Conservation (phyloP, 2,329 filamentous ascomycete species). For the Phyllosticta citribraziliensis region DNA sequence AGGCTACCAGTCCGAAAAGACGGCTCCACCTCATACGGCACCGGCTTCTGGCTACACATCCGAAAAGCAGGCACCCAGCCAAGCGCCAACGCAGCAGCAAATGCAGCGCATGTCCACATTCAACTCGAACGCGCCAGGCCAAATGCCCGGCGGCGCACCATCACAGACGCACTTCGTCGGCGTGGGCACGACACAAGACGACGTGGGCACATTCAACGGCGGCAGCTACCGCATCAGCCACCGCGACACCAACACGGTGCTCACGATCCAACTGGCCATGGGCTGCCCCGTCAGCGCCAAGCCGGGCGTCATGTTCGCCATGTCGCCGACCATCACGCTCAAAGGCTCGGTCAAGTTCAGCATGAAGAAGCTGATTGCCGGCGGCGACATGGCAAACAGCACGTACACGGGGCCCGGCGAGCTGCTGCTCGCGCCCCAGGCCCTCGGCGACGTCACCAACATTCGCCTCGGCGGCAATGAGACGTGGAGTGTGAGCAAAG, state of each 20-base stretch:
- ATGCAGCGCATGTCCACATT: slow-evolving; percentile 12
- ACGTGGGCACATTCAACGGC: slow-evolving; percentile 94
- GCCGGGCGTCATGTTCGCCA: slow-evolving; percentile 87
- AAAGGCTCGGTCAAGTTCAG: slow-evolving; percentile 77
- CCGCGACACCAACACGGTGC: slow-evolving; percentile 77
- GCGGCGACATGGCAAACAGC: slow-evolving; percentile 69
- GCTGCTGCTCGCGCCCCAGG: slow-evolving; percentile 68
- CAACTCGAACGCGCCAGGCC: slow-evolving; percentile 20
- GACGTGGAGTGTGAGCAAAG: slow-evolving; percentile 75
- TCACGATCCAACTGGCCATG: slow-evolving; percentile 82
- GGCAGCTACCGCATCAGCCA: slow-evolving; percentile 91
- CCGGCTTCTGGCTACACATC: slow-evolving; percentile 6
- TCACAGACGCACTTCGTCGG: slow-evolving; percentile 52
- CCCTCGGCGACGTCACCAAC: slow-evolving; percentile 76
- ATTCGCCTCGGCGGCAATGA: slow-evolving; percentile 63
- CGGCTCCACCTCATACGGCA: neutral
- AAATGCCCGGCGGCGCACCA: slow-evolving; percentile 31
- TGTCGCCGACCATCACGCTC: slow-evolving; percentile 80
- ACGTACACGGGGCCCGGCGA: slow-evolving; percentile 86
- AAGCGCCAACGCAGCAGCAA: slow-evolving; percentile 1
- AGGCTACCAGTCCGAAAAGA: neutral
- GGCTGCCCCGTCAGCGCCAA: slow-evolving; percentile 75
- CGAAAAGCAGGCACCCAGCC: slow-evolving; percentile 1
- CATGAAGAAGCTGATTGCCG: slow-evolving; percentile 80
- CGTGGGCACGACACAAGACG: slow-evolving; percentile 57